Base-by-base conservation (phyloP, 2,329 filamentous ascomycete genomes). In the Fusarium sp. region DNA sequence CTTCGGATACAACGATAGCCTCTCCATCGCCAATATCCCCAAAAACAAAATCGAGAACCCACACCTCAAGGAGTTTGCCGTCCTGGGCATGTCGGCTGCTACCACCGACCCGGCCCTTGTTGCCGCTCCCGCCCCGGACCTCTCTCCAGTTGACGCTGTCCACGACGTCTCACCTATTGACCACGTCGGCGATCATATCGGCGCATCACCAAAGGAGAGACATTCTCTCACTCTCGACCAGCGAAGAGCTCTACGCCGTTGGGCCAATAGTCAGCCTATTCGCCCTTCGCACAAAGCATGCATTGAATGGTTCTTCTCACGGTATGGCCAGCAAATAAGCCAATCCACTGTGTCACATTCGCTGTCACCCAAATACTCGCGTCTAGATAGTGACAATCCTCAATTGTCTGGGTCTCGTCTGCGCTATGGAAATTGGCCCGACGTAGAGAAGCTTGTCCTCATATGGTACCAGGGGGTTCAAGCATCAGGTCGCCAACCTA, bases 261-360 rank as follows among this genome's bases (percentile, higher is more conserved):
- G 87, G 87, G 87, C 86, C 23, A 85, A 86, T 70, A 80, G 80
- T 40, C 87, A 88, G 72, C 77, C 83, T 15, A 81, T 84, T 25
- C 83, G 87, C 3, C 87, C 87, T 8, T 86, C 84, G 25, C 87
- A 89, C 76, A 87, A 87, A 76, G 82, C 84, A 33, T 88, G 87
- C 79, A 88, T 88, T 72, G 86, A 88, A 72, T 89, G 87, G 87
- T 89, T 88, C 78, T 83, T 80, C 68, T 75, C 75, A 56, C 82
- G 88, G 74, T 89, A 87, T 73, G 83, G 84, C 75, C 85, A 87
- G 75, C 82, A 83, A 69, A 88, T 89, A 72, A 88, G 85, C 73
- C 87, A 89, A 76, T 88, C 85, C 17, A 89, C 87, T 71, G 87
- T 89, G 43, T 88, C 85, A 46, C 87, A 89, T 74, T 88, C 85